Base-by-base conservation (phyloP, 1,284 basidiomycete species). In the Ustilago vetiveriae region DNA sequence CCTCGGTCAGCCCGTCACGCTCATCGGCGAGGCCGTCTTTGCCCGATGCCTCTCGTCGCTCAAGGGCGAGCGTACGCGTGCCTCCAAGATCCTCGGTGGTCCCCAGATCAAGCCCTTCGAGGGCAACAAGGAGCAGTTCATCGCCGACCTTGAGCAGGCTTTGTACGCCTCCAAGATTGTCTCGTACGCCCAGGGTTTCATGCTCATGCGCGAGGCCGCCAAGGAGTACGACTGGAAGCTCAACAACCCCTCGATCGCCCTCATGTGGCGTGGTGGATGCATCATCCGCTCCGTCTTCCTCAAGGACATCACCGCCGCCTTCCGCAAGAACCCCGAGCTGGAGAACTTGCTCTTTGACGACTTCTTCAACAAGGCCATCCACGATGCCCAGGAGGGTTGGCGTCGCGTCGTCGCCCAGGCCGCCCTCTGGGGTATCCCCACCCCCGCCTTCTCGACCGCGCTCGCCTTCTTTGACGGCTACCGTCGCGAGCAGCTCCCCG, bases 181-280 rank as follows among this genome's bases (percentile, higher is more conserved):
- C 53, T 82, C 80, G 30, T 82, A 99, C 87, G 92, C 95, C 22
- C 96, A 99, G 85, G 96, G 96, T 76, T 99, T 98, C 87, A 96
- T 98, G 90, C 88, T 99, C 80, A 97, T 98, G 94, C 88, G 96
- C 77, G 91, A 98, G 85, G 95, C 95, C 51, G 95, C 94, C 52
- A 91, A 92, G 84, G 94, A 95, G 87, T 92, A 87, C 91, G 77
- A 82, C 85, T 85, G 83, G 84, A 81, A 81, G 74, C 78, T 85
- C 66, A 84, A 84, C 87, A 96, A 96, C 83, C 90, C 94, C 80
- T 94, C 94, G 70, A 98, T 99, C 82, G 96, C 96, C 45, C 89
- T 88, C 75, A 98, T 99, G 93, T 99, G 96, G 96, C 92, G 95
- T 81, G 96, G 96, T 75, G 96, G 96, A 73, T 98, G 96, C 85